Conservation (phyloP, 2,329 filamentous ascomycete species). For the Aspergillus pseudotamarii region DNA sequence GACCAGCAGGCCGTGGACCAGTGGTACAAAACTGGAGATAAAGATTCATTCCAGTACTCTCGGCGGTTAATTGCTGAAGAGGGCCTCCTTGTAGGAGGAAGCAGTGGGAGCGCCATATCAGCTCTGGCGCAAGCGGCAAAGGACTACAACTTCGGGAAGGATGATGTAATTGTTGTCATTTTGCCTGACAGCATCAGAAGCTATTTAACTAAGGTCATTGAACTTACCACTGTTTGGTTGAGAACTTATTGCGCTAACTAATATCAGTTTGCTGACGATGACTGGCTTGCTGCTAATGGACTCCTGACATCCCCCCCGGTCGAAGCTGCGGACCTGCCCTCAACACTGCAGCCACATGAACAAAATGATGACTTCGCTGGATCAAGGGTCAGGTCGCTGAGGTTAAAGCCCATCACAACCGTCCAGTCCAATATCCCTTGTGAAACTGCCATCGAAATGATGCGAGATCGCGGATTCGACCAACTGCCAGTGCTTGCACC, state of each 20-base stretch:
- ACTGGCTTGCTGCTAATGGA: slow-evolving; percentile 97
- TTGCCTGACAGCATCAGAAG: slow-evolving; percentile 95
- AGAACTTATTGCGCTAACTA: slow-evolving; percentile 15
- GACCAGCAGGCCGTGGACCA: slow-evolving; percentile 78
- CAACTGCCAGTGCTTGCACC: slow-evolving; percentile 86
- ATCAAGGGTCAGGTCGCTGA: slow-evolving; percentile 78
- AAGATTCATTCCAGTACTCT: slow-evolving; percentile 88
- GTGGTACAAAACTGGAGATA: slow-evolving; percentile 98
- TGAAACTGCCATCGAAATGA: slow-evolving; percentile 89
- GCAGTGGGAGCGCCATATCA: slow-evolving; percentile 87
- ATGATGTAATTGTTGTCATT: slow-evolving; percentile 86
- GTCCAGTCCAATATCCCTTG: slow-evolving; percentile 72
- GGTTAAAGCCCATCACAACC: slow-evolving; percentile 91
- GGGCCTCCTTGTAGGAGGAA: slow-evolving; percentile 89
- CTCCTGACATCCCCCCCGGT: slow-evolving; percentile 69
- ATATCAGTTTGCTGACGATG: slow-evolving; percentile 83
- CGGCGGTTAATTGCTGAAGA: slow-evolving; percentile 90
- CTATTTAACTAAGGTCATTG: slow-evolving; percentile 79
- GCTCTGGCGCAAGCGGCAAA: slow-evolving; percentile 76
- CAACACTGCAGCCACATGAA: slow-evolving; percentile 38
- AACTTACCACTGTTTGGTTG: neutral
- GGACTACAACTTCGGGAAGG: slow-evolving; percentile 75
- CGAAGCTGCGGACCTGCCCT: slow-evolving; percentile 37
- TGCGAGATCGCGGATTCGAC: slow-evolving; percentile 98
- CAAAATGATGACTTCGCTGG: slow-evolving; percentile 70